phyloP scores from a whole-genome alignment of 768 basidiomycete species.

The Crepidotus variabilis region DNA sequence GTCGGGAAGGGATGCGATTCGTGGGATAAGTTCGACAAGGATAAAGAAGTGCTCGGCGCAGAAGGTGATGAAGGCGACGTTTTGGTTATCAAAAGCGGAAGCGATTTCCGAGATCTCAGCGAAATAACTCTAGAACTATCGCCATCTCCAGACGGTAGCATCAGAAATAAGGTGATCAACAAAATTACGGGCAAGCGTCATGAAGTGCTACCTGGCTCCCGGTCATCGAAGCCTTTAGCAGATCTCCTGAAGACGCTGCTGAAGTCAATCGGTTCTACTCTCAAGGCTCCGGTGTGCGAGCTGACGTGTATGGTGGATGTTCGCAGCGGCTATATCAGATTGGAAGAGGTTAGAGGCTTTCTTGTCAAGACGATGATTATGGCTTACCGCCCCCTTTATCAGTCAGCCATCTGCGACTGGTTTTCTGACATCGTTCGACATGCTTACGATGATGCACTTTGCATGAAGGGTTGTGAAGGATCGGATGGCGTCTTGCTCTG shows the following conservation, averaged over 20 bases:
- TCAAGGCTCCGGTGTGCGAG: constrained; percentile 76
- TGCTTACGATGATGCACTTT: constrained; percentile 72
- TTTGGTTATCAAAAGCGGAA: constrained; percentile 80
- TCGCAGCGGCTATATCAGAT: constrained; percentile 71
- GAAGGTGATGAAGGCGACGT: constrained; percentile 72
- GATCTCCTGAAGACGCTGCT: constrained; percentile 61
- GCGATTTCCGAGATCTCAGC: constrained; percentile 85
- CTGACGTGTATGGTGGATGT: constrained; percentile 66
- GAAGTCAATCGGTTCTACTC: constrained; percentile 60
- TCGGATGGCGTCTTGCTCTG: constrained; percentile 81
- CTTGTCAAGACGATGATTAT: neutral
- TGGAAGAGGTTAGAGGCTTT: constrained; percentile 49
- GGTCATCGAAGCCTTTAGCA: constrained; percentile 50
- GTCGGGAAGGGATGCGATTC: constrained; percentile 58
- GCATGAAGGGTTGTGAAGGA: constrained; percentile 53
- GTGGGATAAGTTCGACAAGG: constrained; percentile 66
- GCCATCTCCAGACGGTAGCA: constrained; percentile 54
- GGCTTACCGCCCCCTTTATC: neutral
- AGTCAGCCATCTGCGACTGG: constrained; percentile 79
- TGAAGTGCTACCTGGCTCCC: constrained; percentile 52
- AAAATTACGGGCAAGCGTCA: constrained; percentile 66
- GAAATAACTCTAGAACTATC: constrained; percentile 64
- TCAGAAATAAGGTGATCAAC: constrained; percentile 63
- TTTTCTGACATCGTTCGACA: constrained; percentile 82
- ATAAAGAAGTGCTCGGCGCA: constrained; percentile 52